These are phyloP conservation scores for Inosperma sp. DNA, from an alignment of 768 basidiomycete genomes.

Conservation along the genomic window DNA sequence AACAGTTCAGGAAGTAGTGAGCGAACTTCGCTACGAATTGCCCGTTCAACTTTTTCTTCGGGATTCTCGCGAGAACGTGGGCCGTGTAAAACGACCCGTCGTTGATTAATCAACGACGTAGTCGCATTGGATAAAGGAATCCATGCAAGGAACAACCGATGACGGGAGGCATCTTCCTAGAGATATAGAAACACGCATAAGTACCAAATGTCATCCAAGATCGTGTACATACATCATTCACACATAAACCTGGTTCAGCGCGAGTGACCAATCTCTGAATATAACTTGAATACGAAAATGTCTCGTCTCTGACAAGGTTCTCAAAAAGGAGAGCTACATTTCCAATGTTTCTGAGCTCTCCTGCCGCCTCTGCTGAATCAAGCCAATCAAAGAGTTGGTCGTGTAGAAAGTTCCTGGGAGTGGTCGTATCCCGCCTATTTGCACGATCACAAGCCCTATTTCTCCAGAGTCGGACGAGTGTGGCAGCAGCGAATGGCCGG, in stretches of 20 bases:
- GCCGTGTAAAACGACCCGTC: conserved; percentile 67
- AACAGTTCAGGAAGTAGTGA: conserved; percentile 63
- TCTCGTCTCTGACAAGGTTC: conserved; percentile 60
- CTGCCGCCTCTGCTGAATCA: conserved; percentile 59
- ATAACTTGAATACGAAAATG: conserved; percentile 73
- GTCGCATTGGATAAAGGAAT: conserved; percentile 64
- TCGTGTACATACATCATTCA: conserved; percentile 41
- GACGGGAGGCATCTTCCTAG: conserved; percentile 52
- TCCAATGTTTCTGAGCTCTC: conserved; percentile 49
- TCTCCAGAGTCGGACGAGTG: conserved; percentile 61
- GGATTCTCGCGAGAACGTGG: conserved; percentile 62
- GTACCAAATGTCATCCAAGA: not conserved
- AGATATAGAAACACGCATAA: not conserved
- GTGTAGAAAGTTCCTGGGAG: conserved; percentile 62
- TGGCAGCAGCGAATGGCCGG: conserved; percentile 68
- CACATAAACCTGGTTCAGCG: conserved; percentile 59
- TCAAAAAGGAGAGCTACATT: conserved; percentile 67
- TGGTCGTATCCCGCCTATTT: conserved; percentile 53
- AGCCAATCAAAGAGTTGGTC: conserved; percentile 81
- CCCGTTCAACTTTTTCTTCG: conserved; percentile 64
- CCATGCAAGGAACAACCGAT: conserved; percentile 64
- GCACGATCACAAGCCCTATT: conserved; percentile 59
- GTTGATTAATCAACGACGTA: conserved; percentile 59
- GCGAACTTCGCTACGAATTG: conserved; percentile 68
- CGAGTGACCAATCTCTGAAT: conserved; percentile 79